Evolutionary conservation across 345 rosid species (phyloP), one percentile per base, ranked within the genome.

Genomic region (Balakata baccata): DNA sequence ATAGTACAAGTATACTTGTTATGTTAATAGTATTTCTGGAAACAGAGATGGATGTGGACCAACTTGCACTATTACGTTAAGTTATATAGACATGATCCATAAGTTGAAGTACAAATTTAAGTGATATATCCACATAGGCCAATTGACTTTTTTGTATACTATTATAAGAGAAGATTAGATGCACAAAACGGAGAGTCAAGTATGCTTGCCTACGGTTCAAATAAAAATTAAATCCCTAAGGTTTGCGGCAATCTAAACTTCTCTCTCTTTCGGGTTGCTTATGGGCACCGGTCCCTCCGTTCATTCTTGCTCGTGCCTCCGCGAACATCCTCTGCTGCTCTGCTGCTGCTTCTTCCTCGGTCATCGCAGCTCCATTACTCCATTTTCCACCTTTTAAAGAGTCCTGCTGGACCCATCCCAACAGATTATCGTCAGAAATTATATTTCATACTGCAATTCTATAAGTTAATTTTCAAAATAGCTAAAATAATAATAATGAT

Each of bases 251-350:
- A 80, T 89, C 90, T 71, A 79, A 78, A 86, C 84, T 82, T 75
- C 82, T 82, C 66, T 74, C 85, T 62, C 81, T 73, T 65, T 96
- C 97, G 8, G 90, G 84, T 77, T 90, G 91, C 83, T 93, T 2
- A 5, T 92, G 85, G 49, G 82, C 81, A 47, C 79, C 80, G 68
- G 70, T 83, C 41, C 88, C 96, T 17, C 98, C 98, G 23, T 90
- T 96, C 99, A 96, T 96, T 81, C 99, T 88, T 11, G 98, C 99
- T 3, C 99, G 94, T 38, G 98, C 99, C 86, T 96, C 99, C 0
- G 98, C 99, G 80, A 96, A 96, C 99, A 96, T 96, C 83, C 99
- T 89, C 85, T 96, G 99, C 82, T 96, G 99, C 83, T 91, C 99
- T 4, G 97, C 99, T 5, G 73, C 94, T 64, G 97, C 97, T 87